A percentile compares a stretch with the other conserved stretches of the same genome.
These are phyloP conservation scores for Pseudogymnoascus sp. DNA, from an alignment of 2,329 filamentous ascomycete genomes.

Conservation along the genomic window DNA sequence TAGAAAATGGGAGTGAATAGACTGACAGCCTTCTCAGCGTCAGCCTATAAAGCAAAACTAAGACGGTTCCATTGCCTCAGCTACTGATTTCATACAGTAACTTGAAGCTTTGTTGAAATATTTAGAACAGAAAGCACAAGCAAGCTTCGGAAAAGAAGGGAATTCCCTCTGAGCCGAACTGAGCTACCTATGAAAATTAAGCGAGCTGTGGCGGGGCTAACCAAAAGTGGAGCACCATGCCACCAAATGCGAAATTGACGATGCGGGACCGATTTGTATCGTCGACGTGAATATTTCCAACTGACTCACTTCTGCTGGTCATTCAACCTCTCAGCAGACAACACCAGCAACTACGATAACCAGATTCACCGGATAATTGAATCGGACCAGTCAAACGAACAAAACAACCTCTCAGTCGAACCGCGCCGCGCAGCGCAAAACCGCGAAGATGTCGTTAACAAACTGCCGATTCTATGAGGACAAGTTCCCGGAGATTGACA, in stretches of 20 bases:
- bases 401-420: conserved; percentile 7
- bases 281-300: conserved; percentile 10
- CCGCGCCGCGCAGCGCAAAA: conserved; percentile 17
- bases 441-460: conserved; percentile 80
- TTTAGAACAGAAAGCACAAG: conserved; percentile 5
- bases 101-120: conserved; percentile 7
- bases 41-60: conserved; percentile 7
- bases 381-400: neutral
- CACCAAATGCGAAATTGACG: conserved; percentile 12
- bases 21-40: conserved; percentile 7
- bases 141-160: conserved; percentile 7
- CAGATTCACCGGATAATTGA: neutral
- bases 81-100: conserved; percentile 6
- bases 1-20: neutral
- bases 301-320: conserved; percentile 8
- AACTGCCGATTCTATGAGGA: conserved; percentile 98
- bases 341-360: neutral
- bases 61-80: conserved; percentile 10
- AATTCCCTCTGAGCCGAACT: neutral
- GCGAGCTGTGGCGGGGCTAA: conserved; percentile 9
- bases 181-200: conserved; percentile 8
- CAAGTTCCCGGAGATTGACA: conserved; percentile 96
- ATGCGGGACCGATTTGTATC: conserved; percentile 12
- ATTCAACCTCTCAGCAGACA: conserved; percentile 8
- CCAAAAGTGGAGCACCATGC: conserved; percentile 11